Conservation (phyloP, 2,329 filamentous ascomycete species). For the Ceratocystis variospora region DNA sequence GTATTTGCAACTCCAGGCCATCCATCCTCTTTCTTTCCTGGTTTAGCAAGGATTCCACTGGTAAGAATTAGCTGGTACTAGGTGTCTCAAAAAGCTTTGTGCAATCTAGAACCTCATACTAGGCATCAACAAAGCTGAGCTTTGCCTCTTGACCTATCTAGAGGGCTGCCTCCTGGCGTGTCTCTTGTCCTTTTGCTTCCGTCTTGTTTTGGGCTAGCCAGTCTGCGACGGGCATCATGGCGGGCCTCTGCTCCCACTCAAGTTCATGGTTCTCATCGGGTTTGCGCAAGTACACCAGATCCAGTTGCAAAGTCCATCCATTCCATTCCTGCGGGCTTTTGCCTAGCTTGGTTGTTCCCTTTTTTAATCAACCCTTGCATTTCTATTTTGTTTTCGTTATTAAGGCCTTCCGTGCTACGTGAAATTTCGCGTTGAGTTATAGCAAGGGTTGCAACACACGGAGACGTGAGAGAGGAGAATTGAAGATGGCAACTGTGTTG, state of each 20-base stretch:
- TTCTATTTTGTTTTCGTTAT: background rate
- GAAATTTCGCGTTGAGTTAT: background rate
- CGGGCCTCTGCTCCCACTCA: too few species aligned
- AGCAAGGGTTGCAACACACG: background rate
- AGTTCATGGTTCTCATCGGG: too few species aligned
- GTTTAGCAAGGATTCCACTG: background rate
- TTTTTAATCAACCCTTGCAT: background rate
- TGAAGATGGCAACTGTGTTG: background rate
- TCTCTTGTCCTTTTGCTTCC: too few species aligned
- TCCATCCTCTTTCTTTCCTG: background rate
- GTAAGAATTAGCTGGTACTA: background rate
- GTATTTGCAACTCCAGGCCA: background rate
- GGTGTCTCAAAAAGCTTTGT: background rate
- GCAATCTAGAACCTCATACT: background rate
- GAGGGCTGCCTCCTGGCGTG: background rate
- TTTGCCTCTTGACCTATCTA: background rate
- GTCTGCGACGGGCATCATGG: too few species aligned
- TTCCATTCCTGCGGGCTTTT: background rate
- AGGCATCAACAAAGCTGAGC: background rate
- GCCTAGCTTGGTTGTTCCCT: background rate
- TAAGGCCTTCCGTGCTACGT: background rate
- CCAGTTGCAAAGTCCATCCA: constrained; percentile 1
- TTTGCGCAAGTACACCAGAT: background rate
- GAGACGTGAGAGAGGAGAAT: background rate
- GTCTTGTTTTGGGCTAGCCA: too few species aligned